phyloP scores from a whole-genome alignment of 1,139 yeast genomes.

The Saccharomycopsis hybrid region DNA sequence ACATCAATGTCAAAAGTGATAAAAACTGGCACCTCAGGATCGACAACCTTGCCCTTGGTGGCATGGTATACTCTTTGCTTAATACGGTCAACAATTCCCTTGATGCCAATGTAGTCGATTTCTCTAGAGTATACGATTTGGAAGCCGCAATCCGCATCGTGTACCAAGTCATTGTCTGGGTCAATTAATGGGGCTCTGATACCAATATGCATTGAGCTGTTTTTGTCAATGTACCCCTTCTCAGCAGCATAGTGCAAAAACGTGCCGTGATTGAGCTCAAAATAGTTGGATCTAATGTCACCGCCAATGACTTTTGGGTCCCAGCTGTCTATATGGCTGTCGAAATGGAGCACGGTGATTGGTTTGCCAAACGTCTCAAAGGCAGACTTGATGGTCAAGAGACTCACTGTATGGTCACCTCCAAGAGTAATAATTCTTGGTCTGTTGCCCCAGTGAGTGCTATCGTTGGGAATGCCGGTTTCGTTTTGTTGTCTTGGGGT shows the following conservation, averaged over 20 bases:
- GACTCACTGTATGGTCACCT: conserved; percentile 52
- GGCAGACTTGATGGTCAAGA: conserved; percentile 45
- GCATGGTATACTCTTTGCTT: conserved; percentile 27
- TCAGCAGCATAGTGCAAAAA: conserved; percentile 55
- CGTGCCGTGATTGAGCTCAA: conserved; percentile 49
- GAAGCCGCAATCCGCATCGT: conserved; percentile 45
- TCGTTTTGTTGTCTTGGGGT: conserved; percentile 30
- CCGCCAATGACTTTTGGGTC: conserved; percentile 50
- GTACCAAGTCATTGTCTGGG: conserved; percentile 34
- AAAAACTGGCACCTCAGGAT: conserved; percentile 36
- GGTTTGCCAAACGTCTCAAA: conserved; percentile 36
- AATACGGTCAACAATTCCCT: conserved; percentile 34
- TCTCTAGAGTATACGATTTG: conserved; percentile 42
- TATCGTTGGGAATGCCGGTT: conserved; percentile 15
- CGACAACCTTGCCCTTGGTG: neutral
- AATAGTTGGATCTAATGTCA: conserved; percentile 40
- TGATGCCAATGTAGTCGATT: conserved; percentile 37
- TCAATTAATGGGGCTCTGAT: conserved; percentile 46
- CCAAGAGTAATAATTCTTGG: conserved; percentile 46
- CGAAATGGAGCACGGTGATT: conserved; percentile 48
- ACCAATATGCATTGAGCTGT: conserved; percentile 45
- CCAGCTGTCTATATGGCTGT: conserved; percentile 59
- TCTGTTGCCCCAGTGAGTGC: neutral
- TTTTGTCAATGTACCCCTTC: conserved; percentile 41
- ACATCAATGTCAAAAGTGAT: conserved; percentile 51